Percentiles rank a stretch among this genome's conserved stretches.
Evolutionary conservation across 257 asterid genomes (phyloP).

Genomic region (Solanum chiquidenum): DNA sequence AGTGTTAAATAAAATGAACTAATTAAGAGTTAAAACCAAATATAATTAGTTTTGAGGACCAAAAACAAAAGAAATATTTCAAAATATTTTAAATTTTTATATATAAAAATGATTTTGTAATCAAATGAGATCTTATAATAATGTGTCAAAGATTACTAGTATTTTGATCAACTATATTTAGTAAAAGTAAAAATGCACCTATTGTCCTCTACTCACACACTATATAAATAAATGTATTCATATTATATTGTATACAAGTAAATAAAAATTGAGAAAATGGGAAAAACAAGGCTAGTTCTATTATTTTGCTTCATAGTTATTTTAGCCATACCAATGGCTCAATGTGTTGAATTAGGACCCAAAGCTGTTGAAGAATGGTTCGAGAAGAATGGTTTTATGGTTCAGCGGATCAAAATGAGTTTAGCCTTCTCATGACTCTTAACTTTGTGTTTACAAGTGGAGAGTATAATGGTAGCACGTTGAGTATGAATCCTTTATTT

Average conservation of each 20-base stretch:
- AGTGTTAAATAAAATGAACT: no score
- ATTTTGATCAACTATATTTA: no score
- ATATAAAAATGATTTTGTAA: no score
- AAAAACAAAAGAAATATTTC: not conserved
- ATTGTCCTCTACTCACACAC: not conserved
- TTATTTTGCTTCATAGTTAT: not conserved
- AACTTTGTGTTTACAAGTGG: slow-evolving; percentile 19
- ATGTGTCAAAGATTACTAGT: not conserved
- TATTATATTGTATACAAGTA: not conserved
- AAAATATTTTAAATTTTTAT: no score
- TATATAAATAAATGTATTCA: no score
- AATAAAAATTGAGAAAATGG: not conserved
- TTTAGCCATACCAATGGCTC: not conserved
- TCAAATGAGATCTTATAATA: no score
- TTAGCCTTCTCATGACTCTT: slow-evolving; percentile 14
- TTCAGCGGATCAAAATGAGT: slow-evolving; percentile 10
- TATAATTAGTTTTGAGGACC: not conserved
- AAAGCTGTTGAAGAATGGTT: slow-evolving; percentile 17
- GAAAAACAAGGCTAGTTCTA: not conserved
- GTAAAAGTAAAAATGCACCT: not conserved
- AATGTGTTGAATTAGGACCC: slow-evolving; percentile 1
- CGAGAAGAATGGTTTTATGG: slow-evolving; percentile 13
- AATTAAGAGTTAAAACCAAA: not conserved
- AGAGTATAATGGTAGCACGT: slow-evolving; percentile 32
- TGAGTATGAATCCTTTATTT: slow-evolving; percentile 14